Base-by-base conservation (phyloP, 2,329 filamentous ascomycete genomes). In the Byssochlamys sp. region DNA sequence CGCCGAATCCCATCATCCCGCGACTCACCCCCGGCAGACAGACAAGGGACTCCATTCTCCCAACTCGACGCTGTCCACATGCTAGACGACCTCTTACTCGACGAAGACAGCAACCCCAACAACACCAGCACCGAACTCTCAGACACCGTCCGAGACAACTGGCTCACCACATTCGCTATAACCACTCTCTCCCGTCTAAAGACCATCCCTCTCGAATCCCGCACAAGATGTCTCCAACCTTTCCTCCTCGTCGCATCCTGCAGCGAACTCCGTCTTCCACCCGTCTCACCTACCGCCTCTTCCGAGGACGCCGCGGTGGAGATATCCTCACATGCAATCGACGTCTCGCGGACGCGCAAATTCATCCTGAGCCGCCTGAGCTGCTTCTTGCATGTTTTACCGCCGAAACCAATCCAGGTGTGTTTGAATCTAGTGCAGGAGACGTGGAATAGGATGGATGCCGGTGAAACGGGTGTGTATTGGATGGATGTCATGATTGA, bases 401-500 rank as follows among this genome's bases (percentile, higher is more conserved):
- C 81, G 2, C 78, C 78, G 26, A 80, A 81, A 58, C 80, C 80
- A 19, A 73, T 82, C 52, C 66, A 74, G 58, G 75, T 77, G 28
- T 79, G 80, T 64, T 67, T 81, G 12, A 71, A 77, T 45, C 68
- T 83, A 10, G 76, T 83, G 33, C 74, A 76, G 57, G 79, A 81
- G 66, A 78, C 80, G 0, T 83, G 81, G 81, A 69, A 71, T 52
- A 70, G 77, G 55, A 73, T 80, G 63, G 80, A 83, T 65, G 71
- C 71, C 1, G 78, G 77, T 0, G 70, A 74, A 12, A 12, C 57
- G 5, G 71, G 78, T 28, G 71, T 75, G 3, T 82, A 81, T 65
- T 83, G 80, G 80, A 75, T 82, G 62, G 79, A 82, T 64, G 75
- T 83, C 4, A 80, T 81, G 77, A 78, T 80, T 61, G 79, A 82